Percentiles rank a stretch among this genome's conserved stretches.
Evolutionary conservation across 495 filamentous ascomycete species (phyloP).

Genomic region (Penicillium salamii): DNA sequence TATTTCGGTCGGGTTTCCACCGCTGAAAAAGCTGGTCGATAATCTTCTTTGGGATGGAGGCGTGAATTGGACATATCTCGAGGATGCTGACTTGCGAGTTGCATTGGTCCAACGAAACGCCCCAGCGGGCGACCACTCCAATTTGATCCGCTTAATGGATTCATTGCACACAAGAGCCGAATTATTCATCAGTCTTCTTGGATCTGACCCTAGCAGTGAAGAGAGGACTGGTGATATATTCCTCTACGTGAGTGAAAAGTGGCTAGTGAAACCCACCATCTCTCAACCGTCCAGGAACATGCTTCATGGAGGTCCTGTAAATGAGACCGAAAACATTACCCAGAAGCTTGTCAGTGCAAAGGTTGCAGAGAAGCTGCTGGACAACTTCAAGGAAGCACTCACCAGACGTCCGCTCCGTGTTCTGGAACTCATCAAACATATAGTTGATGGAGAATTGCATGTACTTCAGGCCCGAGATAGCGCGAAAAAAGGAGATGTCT

Average conservation of each 20-base stretch:
- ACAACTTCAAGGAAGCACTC: conserved; percentile 64
- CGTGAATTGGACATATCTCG: conserved; percentile 44
- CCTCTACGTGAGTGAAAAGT: conserved; percentile 58
- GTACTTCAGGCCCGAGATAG: conserved; percentile 5
- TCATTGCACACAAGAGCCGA: conserved; percentile 40
- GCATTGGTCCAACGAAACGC: conserved; percentile 29
- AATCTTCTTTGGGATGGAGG: conserved; percentile 54
- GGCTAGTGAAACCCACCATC: conserved; percentile 44
- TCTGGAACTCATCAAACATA: conserved; percentile 58
- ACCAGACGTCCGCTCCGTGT: conserved; percentile 59
- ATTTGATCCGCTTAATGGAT: conserved; percentile 41
- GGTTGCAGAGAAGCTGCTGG: conserved; percentile 64
- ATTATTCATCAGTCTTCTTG: conserved; percentile 54
- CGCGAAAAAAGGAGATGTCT: conserved; percentile 15
- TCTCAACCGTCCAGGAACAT: background rate
- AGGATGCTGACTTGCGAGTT: conserved; percentile 32
- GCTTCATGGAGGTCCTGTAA: conserved; percentile 17
- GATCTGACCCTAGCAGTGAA: conserved; percentile 49
- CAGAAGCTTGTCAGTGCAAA: conserved; percentile 57
- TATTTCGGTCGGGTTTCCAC: conserved; percentile 40
- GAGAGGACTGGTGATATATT: conserved; percentile 61
- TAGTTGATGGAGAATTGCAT: conserved; percentile 46
- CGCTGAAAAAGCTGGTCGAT: conserved; percentile 44
- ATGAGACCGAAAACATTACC: conserved; percentile 37
- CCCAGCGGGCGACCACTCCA: conserved; percentile 12